Percentiles rank a stretch among this genome's conserved stretches.
Conservation (phyloP, 2,329 filamentous ascomycete species). For the Coniella vitis region DNA sequence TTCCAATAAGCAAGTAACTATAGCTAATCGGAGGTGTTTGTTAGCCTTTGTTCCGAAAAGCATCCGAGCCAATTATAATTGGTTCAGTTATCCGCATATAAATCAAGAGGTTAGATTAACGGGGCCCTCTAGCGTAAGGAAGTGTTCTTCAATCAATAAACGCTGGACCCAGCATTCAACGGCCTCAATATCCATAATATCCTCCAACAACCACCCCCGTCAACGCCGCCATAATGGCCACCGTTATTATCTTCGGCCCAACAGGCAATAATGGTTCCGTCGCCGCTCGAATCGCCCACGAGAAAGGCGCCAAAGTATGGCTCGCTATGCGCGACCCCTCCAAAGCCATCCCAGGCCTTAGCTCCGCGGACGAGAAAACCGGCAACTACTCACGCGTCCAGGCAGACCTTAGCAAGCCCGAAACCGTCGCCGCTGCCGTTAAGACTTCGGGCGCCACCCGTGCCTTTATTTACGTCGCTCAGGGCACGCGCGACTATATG, state of each 20-base stretch:
- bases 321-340: constrained; percentile 19
- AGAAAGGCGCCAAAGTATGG: constrained; percentile 31
- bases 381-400: constrained; percentile 18
- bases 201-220: too few relatives aligned
- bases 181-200: too few relatives aligned
- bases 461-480: constrained; percentile 41
- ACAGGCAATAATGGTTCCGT: constrained; percentile 38
- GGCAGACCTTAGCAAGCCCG: constrained; percentile 37
- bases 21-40: too few relatives aligned
- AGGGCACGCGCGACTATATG: constrained; percentile 31
- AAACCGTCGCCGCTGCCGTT: constrained; percentile 34
- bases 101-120: too few relatives aligned
- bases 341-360: constrained; percentile 31
- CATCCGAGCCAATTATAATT: too few relatives aligned
- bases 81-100: too few relatives aligned
- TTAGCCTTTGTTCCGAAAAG: too few relatives aligned
- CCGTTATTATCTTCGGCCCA: constrained; percentile 40
- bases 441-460: constrained; percentile 32
- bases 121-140: too few relatives aligned
- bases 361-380: constrained; percentile 6
- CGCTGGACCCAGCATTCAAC: too few relatives aligned
- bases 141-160: too few relatives aligned
- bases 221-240: too few relatives aligned
- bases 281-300: constrained; percentile 31
- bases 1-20: too few relatives aligned